Conservation (phyloP, 140 eudicot species). For the Senecio squalidus region DNA sequence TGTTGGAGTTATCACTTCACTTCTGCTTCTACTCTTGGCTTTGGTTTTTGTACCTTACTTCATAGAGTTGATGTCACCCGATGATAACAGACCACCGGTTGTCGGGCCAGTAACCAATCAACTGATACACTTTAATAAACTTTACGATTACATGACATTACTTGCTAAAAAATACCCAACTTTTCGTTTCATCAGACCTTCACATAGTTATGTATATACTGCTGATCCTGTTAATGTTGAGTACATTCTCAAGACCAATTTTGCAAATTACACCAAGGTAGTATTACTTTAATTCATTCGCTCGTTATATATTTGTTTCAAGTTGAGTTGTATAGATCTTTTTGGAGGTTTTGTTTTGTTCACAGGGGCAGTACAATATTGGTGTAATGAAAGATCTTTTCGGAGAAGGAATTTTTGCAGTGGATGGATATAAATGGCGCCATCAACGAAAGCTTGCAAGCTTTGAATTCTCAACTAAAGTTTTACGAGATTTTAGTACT, state of each 20-base stretch:
- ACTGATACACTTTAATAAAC: slow-evolving; percentile 35
- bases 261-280: slow-evolving; percentile 50
- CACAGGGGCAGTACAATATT: slow-evolving; percentile 15
- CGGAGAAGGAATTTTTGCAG: slow-evolving; percentile 62
- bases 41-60: slow-evolving; percentile 26
- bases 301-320: neutral
- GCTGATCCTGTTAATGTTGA: slow-evolving; percentile 53
- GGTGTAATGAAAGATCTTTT: slow-evolving; percentile 42
- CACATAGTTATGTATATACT: slow-evolving; percentile 45
- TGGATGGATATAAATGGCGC: slow-evolving; percentile 71
- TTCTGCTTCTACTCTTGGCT: neutral
- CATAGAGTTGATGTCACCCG: slow-evolving; percentile 15
- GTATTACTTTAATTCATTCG: neutral
- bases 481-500: slow-evolving; percentile 50
- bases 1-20: neutral
- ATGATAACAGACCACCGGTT: slow-evolving; percentile 41
- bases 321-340: neutral
- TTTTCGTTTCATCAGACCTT: slow-evolving; percentile 42
- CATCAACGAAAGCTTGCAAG: slow-evolving; percentile 73
- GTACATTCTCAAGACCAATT: slow-evolving; percentile 57
- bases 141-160: slow-evolving; percentile 37
- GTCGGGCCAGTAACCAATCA: slow-evolving; percentile 42
- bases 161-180: slow-evolving; percentile 38
- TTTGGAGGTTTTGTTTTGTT: neutral
- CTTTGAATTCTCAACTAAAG: slow-evolving; percentile 52